A percentile compares a stretch with the other conserved stretches of the same genome.
Evolutionary conservation across 1,284 basidiomycete genomes (phyloP).

Genomic region (Fomes fomentarius): DNA sequence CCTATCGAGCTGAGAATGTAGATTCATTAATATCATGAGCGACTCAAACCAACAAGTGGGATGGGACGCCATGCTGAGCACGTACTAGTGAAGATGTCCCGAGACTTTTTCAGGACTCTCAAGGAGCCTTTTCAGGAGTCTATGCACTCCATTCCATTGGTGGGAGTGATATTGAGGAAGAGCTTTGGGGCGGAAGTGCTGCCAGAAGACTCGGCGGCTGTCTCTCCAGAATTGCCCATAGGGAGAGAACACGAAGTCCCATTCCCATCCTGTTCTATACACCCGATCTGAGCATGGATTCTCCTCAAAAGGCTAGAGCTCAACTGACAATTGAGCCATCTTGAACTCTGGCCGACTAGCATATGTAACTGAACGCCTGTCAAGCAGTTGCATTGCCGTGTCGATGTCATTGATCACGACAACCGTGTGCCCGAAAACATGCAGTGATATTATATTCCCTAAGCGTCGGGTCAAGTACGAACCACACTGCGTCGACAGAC

Average conservation of each 20-base stretch:
- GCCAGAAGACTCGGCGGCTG: neutral
- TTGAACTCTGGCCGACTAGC: slow-evolving; percentile 16
- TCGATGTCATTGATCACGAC: neutral
- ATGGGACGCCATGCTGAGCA: neutral
- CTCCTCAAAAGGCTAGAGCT: neutral
- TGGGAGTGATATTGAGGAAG: neutral
- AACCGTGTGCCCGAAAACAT: neutral
- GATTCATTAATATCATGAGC: neutral
- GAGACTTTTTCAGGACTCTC: neutral
- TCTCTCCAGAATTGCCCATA: slow-evolving; percentile 1
- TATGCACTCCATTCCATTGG: neutral
- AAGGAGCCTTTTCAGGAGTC: neutral
- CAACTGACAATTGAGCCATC: neutral
- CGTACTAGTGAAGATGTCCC: neutral
- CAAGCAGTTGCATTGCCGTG: neutral
- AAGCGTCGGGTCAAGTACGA: neutral
- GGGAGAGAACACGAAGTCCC: slow-evolving; percentile 1
- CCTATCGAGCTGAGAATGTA: neutral
- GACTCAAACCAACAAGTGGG: too few species aligned
- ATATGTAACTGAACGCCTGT: slow-evolving; percentile 10
- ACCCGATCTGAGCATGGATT: neutral
- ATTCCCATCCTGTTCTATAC: slow-evolving; percentile 1
- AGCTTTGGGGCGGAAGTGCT: slow-evolving; percentile 2
- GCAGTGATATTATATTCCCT: neutral
- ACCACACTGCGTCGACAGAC: neutral